A percentile compares a stretch with the other conserved stretches of the same genome.
Evolutionary conservation across 192 early-diverging fungal species (phyloP).

Genomic region (Gigaspora rosea): DNA sequence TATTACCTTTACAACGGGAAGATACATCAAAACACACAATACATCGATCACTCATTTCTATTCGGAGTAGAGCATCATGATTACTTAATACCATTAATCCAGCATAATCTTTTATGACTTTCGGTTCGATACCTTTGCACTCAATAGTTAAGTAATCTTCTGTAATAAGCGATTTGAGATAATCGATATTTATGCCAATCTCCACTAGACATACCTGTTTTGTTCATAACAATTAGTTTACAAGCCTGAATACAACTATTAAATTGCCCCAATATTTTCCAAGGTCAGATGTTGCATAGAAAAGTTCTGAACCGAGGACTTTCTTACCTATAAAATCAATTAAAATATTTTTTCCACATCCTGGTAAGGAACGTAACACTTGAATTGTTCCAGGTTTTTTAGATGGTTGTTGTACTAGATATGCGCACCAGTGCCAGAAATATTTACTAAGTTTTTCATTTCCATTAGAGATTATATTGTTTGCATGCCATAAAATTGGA

Average conservation of each 20-base stretch:
- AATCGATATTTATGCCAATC: too few species aligned
- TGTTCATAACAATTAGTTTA: conserved; percentile 7
- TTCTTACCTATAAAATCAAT: conserved; percentile 14
- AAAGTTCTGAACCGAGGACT: conserved; percentile 1
- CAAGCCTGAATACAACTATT: neutral
- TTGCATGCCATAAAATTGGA: conserved; percentile 2
- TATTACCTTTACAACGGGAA: neutral
- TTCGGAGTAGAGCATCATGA: neutral
- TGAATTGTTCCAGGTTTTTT: neutral
- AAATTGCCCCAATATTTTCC: neutral
- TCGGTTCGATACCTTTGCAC: neutral
- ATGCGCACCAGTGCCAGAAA: neutral
- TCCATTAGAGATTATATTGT: neutral
- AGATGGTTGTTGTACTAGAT: neutral
- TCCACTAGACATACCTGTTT: neutral
- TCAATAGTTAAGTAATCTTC: conserved; percentile 17
- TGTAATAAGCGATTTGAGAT: neutral
- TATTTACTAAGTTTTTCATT: neutral
- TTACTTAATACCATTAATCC: conserved; percentile 14
- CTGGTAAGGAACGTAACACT: conserved; percentile 9
- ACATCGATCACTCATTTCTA: conserved; percentile 1
- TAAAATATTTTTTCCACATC: conserved; percentile 12
- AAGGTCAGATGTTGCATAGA: conserved; percentile 12
- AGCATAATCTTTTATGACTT: conserved; percentile 10
- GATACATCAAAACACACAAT: neutral